phyloP scores from a whole-genome alignment of 495 filamentous ascomycete genomes.

The Neurospora africana region DNA sequence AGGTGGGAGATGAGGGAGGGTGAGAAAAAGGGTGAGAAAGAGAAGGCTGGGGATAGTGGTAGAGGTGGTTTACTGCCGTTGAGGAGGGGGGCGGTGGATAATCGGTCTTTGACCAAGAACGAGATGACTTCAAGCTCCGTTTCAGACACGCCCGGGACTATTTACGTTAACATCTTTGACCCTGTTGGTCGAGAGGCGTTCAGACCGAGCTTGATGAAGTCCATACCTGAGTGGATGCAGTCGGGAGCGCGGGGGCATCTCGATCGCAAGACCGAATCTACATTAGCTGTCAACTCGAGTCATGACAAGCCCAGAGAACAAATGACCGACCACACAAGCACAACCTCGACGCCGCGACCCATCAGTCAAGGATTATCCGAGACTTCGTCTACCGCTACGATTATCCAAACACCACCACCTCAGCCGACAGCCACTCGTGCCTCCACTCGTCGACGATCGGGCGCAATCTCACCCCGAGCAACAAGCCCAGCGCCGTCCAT shows the following conservation, averaged over 20 bases:
- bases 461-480: not conserved
- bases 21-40: conserved; percentile 3
- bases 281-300: not conserved
- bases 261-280: not conserved
- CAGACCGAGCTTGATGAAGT: conserved; percentile 32
- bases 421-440: not conserved
- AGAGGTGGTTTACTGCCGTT: not conserved
- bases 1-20: conserved; percentile 18
- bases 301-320: not conserved
- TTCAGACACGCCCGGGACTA: conserved; percentile 7
- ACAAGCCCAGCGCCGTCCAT: not conserved
- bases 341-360: not conserved
- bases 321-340: not conserved
- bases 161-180: conserved; percentile 33
- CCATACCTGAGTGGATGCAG: conserved; percentile 37
- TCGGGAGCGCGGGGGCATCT: conserved; percentile 1
- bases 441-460: not conserved
- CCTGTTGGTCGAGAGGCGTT: conserved; percentile 30
- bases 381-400: not conserved
- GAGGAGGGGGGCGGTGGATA: not conserved
- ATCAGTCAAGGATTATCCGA: not conserved
- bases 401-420: not conserved
- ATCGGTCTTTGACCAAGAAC: not conserved
- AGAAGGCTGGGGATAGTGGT: conserved; percentile 2
- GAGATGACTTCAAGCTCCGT: not conserved